Conservation (phyloP, 2,329 filamentous ascomycete genomes). For the Sclerotinia sclerotiorum region DNA sequence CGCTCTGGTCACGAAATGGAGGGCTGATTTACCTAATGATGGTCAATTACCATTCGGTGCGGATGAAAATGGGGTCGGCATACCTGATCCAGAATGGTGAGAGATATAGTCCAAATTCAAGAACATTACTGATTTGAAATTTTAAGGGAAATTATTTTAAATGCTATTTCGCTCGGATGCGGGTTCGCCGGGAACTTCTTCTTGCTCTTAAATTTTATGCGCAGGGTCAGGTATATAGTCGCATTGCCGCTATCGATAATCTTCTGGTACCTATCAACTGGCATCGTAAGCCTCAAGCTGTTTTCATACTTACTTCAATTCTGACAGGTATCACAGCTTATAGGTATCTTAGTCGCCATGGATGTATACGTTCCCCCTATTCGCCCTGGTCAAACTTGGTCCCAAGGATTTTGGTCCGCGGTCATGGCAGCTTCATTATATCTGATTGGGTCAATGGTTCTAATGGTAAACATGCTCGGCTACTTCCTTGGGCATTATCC, state of each 20-base stretch:
- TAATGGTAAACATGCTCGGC: conserved; percentile 70
- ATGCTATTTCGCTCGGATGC: conserved; percentile 61
- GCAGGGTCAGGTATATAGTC: conserved; percentile 63
- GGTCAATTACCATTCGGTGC: conserved; percentile 46
- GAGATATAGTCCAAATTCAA: conserved; percentile 22
- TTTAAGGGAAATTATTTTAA: conserved; percentile 57
- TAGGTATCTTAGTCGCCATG: conserved; percentile 58
- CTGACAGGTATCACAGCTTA: conserved; percentile 46
- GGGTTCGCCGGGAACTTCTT: conserved; percentile 68
- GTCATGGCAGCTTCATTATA: conserved; percentile 64
- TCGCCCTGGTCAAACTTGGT: conserved; percentile 54
- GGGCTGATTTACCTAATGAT: conserved; percentile 49
- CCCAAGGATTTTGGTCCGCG: conserved; percentile 69
- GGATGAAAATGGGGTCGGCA: conserved; percentile 53
- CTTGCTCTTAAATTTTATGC: conserved; percentile 68
- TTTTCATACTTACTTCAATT: background rate
- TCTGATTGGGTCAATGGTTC: conserved; percentile 58
- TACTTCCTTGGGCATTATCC: conserved; percentile 69
- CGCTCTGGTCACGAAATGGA: conserved; percentile 65
- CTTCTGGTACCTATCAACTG: conserved; percentile 63
- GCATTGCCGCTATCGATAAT: conserved; percentile 66
- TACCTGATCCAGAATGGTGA: conserved; percentile 62
- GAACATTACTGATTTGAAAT: conserved; percentile 3
- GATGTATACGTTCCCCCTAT: conserved; percentile 50
- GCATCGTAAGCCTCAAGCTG: conserved; percentile 53